These are phyloP conservation scores for Alternaria solani DNA, from an alignment of 2,329 filamentous ascomycete genomes.

Conservation along the genomic window DNA sequence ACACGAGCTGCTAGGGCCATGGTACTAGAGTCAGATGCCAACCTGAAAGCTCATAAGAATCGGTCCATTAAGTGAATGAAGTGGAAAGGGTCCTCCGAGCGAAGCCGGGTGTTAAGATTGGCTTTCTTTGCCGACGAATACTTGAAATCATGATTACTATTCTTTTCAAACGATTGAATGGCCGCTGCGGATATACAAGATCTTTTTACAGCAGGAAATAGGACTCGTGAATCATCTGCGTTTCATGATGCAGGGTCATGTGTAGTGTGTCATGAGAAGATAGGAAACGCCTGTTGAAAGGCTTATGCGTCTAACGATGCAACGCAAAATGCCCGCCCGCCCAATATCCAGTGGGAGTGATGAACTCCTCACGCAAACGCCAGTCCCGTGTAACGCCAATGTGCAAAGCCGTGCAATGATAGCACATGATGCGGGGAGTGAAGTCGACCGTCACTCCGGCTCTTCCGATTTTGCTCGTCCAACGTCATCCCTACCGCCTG, in stretches of 20 bases:
- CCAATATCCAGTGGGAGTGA: constrained; percentile 36
- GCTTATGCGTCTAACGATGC: constrained; percentile 10
- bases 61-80: background rate
- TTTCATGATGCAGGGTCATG: background rate
- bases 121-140: background rate
- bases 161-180: background rate
- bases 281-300: constrained; percentile 9
- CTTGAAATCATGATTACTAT: background rate
- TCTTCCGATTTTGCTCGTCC: background rate
- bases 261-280: background rate
- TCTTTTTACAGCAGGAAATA: background rate
- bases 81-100: background rate
- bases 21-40: background rate
- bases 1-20: constrained; percentile 11
- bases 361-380: constrained; percentile 34
- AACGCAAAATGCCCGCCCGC: constrained; percentile 1
- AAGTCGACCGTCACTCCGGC: background rate
- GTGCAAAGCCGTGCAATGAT: background rate
- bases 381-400: constrained; percentile 21
- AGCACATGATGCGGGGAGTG: background rate
- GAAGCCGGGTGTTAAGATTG: background rate
- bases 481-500: constrained; percentile 26
- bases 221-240: background rate
- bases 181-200: background rate
- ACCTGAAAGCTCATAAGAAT: background rate